phyloP scores from a whole-genome alignment of 2,329 filamentous ascomycete species.

The Mycosphaerelloides madeirae region DNA sequence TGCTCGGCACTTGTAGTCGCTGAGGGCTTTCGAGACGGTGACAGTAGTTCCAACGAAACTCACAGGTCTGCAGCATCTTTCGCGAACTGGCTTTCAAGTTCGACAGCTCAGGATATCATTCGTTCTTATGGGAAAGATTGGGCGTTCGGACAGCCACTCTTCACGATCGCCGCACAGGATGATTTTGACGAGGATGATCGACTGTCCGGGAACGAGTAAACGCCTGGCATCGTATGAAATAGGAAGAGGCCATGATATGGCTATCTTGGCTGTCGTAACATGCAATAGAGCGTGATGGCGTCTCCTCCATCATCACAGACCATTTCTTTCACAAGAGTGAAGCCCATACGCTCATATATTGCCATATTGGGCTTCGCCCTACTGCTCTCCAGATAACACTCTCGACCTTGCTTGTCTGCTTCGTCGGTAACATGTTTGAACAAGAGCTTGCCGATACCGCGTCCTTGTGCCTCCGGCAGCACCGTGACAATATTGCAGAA shows the following conservation, averaged over 20 bases:
- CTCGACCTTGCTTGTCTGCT: constrained; percentile 60
- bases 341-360: constrained; percentile 68
- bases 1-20: constrained; percentile 18
- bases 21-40: too few species aligned
- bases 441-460: constrained; percentile 60
- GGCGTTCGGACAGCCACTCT: constrained; percentile 13
- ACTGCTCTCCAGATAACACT: constrained; percentile 68
- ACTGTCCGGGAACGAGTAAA: not conserved
- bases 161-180: constrained; percentile 13
- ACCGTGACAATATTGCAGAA: constrained; percentile 74
- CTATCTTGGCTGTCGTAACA: constrained; percentile 38
- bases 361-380: constrained; percentile 63
- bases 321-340: constrained; percentile 60
- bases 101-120: constrained; percentile 14
- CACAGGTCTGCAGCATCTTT: constrained; percentile 8
- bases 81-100: constrained; percentile 16
- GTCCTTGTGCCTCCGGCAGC: constrained; percentile 59
- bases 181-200: constrained; percentile 15
- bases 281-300: constrained; percentile 43
- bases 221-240: not conserved
- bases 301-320: constrained; percentile 60
- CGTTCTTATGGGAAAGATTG: constrained; percentile 16
- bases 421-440: constrained; percentile 59
- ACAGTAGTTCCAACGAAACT: too few species aligned
- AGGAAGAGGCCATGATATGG: too few species aligned